Conservation (phyloP, 495 filamentous ascomycete species). For the Extremus antarcticus region DNA sequence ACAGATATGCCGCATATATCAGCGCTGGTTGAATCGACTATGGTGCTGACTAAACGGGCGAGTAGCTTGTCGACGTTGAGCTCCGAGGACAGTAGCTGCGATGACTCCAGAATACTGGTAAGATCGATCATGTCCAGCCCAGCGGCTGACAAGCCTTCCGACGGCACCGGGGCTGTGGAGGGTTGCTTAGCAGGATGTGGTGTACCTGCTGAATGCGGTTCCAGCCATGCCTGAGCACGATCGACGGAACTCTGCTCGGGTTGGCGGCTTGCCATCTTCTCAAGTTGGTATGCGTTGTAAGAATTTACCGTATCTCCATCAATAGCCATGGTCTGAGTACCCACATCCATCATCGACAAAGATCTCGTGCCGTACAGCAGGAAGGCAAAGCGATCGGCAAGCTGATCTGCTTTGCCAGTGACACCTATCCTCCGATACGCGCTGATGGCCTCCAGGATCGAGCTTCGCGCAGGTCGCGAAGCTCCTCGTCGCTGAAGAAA, state of each 20-base stretch:
- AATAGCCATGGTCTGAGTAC: constrained; percentile 53
- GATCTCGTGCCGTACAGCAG: constrained; percentile 56
- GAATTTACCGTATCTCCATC: not conserved
- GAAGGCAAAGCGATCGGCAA: constrained; percentile 61
- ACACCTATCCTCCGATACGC: constrained; percentile 68
- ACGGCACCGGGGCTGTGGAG: constrained; percentile 25
- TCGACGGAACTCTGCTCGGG: constrained; percentile 38
- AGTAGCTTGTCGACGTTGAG: constrained; percentile 73
- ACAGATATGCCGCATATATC: constrained; percentile 70
- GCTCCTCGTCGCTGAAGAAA: constrained; percentile 62
- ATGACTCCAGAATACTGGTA: constrained; percentile 75
- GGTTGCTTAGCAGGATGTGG: constrained; percentile 21
- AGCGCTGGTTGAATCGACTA: constrained; percentile 74
- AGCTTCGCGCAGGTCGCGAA: constrained; percentile 59
- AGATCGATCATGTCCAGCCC: constrained; percentile 72
- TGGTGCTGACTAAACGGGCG: constrained; percentile 83
- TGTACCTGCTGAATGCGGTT: constrained; percentile 19
- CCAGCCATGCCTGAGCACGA: constrained; percentile 53
- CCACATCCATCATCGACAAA: constrained; percentile 52
- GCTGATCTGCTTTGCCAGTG: constrained; percentile 56
- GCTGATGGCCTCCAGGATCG: constrained; percentile 60
- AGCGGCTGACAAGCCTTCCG: constrained; percentile 26
- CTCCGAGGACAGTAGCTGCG: constrained; percentile 83
- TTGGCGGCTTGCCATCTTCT: constrained; percentile 31
- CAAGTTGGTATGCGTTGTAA: constrained; percentile 32